phyloP scores from a whole-genome alignment of 805 yeast species.

The Barnettozyma botsteinii region DNA sequence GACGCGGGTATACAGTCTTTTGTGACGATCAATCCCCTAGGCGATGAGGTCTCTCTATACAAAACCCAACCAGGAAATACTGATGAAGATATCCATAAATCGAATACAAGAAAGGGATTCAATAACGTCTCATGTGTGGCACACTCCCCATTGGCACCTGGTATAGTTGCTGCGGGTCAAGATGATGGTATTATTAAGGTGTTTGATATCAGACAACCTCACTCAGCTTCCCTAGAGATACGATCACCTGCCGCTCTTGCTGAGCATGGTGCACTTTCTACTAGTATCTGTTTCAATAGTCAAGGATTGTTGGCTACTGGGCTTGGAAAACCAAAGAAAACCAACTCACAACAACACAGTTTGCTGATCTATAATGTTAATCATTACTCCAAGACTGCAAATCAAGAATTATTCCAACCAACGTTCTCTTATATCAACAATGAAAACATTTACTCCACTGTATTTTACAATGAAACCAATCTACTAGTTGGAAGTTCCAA shows the following conservation, averaged over 20 bases:
- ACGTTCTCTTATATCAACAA: conserved; percentile 56
- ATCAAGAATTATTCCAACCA: conserved; percentile 49
- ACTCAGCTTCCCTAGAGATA: conserved; percentile 18
- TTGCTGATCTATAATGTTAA: conserved; percentile 76
- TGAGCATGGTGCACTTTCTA: conserved; percentile 63
- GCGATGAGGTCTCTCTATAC: conserved; percentile 72
- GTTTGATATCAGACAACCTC: conserved; percentile 47
- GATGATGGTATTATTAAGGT: conserved; percentile 60
- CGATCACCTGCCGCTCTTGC: conserved; percentile 23
- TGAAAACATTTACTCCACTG: conserved; percentile 66
- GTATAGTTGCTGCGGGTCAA: conserved; percentile 70
- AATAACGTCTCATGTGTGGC: conserved; percentile 63
- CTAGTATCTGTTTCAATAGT: conserved; percentile 62
- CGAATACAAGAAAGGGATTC: conserved; percentile 56
- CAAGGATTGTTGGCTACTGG: conserved; percentile 69
- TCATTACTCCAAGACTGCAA: conserved; percentile 44
- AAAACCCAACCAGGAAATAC: conserved; percentile 37
- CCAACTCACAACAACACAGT: conserved; percentile 39
- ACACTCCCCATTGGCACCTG: conserved; percentile 49
- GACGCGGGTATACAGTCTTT: conserved; percentile 19
- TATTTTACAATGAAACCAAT: conserved; percentile 57
- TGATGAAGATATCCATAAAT: conserved; percentile 45
- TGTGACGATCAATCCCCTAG: conserved; percentile 50
- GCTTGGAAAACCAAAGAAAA: conserved; percentile 55
- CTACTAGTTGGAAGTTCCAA: conserved; percentile 74